Evolutionary conservation across 805 yeast genomes (phyloP), one percentile per base, ranked within the genome.

Genomic region (Candida bentonensis): DNA sequence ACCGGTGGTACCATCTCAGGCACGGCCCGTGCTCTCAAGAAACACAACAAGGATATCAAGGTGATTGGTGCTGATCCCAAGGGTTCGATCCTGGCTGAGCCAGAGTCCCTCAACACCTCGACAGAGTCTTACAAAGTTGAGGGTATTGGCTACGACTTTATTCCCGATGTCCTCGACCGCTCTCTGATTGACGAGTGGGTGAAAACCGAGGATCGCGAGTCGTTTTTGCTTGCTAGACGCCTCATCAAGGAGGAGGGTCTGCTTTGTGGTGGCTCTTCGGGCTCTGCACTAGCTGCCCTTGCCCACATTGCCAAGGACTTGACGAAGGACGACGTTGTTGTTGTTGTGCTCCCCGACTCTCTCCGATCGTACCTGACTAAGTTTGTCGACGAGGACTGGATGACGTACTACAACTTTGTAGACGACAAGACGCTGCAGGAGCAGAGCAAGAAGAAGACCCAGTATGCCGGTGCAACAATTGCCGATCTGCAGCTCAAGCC

Each of bases 1-100:
- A 84, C 95, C 46, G 95, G 95, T 64, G 95, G 95, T 65, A 84
- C 95, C 44, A 79, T 84, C 58, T 68, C 83, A 43, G 95, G 95
- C 66, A 82, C 82, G 53, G 76, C 92, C 46, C 71, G 69, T 53
- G 85, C 78, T 54, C 69, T 84, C 60, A 83, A 83, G 66, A 83
- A 77, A 60, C 72, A 79, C 61, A 72, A 82, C 62, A 65, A 77
- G 22, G 64, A 74, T 15, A 67, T 84, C 49, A 61, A 68, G 47
- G 73, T 84, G 39, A 71, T 79, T 42, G 95, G 81, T 52, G 94
- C 94, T 39, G 95, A 84, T 65, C 95, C 95, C 33, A 69, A 74
- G 51, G 95, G 95, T 25, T 85, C 94, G 42, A 82, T 84, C 54
- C 72, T 84, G 53, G 94, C 94, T 25, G 69, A 69, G 43, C 94